Percentiles rank a stretch among this genome's conserved stretches.
Conservation (phyloP, 768 basidiomycete genomes). For the Boletus reticulatus region DNA sequence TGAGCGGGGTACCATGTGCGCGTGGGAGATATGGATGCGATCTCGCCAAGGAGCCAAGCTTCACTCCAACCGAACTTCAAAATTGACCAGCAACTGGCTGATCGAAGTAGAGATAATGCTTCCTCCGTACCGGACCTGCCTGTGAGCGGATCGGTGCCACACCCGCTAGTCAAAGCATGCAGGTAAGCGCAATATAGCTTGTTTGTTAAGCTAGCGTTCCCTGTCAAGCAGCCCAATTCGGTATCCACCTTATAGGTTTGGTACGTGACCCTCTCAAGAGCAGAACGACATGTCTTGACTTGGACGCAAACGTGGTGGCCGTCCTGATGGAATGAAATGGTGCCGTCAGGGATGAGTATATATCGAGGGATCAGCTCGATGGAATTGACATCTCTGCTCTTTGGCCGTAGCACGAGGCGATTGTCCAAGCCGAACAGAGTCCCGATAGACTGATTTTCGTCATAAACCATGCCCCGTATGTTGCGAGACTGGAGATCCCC, state of each 20-base stretch:
- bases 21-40: constrained; percentile 35
- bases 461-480: constrained; percentile 42
- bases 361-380: constrained; percentile 11
- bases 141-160: constrained; percentile 43
- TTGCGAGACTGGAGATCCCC: constrained; percentile 39
- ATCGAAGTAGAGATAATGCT: constrained; percentile 39
- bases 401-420: constrained; percentile 39
- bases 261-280: constrained; percentile 13
- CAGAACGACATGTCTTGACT: background rate
- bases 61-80: constrained; percentile 35
- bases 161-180: constrained; percentile 44
- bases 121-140: constrained; percentile 43
- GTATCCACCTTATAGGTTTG: constrained; percentile 32
- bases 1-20: constrained; percentile 39
- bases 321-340: constrained; percentile 9
- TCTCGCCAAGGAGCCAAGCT: constrained; percentile 34
- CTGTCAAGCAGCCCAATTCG: constrained; percentile 29
- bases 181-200: constrained; percentile 40
- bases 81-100: constrained; percentile 40
- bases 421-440: constrained; percentile 44
- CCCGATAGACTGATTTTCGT: constrained; percentile 39
- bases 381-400: background rate
- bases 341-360: constrained; percentile 42
- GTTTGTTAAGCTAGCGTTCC: constrained; percentile 26
- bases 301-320: constrained; percentile 19